Percentiles rank a stretch among this genome's conserved stretches.
Conservation (phyloP, 768 basidiomycete genomes). For the Boletus subparvulus region DNA sequence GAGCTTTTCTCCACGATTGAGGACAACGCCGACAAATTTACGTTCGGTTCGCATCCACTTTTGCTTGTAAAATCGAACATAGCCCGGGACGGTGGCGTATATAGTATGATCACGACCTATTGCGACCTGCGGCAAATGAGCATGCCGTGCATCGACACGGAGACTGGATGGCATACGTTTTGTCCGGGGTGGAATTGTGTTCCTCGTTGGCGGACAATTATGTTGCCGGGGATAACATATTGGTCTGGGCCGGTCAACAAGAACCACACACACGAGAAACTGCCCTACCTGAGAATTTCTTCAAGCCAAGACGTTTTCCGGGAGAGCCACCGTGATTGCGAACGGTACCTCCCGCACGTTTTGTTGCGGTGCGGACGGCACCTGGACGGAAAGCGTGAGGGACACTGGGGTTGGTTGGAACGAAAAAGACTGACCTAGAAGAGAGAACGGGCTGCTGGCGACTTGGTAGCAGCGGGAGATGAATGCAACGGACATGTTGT, state of each 20-base stretch:
- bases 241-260: constrained; percentile 58
- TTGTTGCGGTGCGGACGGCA: constrained; percentile 90
- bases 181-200: constrained; percentile 92
- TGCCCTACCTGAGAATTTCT: constrained; percentile 87
- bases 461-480: constrained; percentile 44
- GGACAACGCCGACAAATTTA: constrained; percentile 81
- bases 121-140: constrained; percentile 57
- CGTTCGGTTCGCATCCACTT: constrained; percentile 73
- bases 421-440: constrained; percentile 27
- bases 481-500: constrained; percentile 28
- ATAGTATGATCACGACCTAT: constrained; percentile 95
- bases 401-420: not conserved
- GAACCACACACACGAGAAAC: not conserved
- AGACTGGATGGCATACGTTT: constrained; percentile 57
- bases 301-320: constrained; percentile 91
- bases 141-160: not conserved
- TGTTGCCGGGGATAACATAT: constrained; percentile 90
- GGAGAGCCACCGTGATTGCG: constrained; percentile 92
- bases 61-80: constrained; percentile 90
- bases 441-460: constrained; percentile 50
- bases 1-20: constrained; percentile 78
- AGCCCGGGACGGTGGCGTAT: constrained; percentile 87
- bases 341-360: constrained; percentile 92
- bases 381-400: constrained; percentile 34
- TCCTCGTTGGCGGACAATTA: constrained; percentile 93